phyloP scores from a whole-genome alignment of 2,329 filamentous ascomycete genomes.

The Calonectria crousiana region DNA sequence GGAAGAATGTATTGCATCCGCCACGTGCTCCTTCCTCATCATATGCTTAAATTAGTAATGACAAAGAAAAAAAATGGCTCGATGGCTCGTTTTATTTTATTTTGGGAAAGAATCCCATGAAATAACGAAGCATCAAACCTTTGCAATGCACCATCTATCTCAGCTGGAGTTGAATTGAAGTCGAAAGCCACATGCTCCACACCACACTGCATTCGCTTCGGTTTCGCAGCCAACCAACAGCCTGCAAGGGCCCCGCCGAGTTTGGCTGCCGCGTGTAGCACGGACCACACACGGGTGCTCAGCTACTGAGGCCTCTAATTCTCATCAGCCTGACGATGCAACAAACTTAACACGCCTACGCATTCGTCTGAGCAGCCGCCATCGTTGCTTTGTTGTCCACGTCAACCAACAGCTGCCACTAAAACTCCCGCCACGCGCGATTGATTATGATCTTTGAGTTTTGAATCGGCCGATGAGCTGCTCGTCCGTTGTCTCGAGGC shows the following conservation, averaged over 20 bases:
- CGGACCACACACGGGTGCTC: conserved; percentile 19
- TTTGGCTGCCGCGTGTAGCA: neutral
- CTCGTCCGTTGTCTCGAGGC: conserved; percentile 45
- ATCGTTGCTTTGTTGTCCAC: conserved; percentile 23
- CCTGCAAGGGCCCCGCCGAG: neutral
- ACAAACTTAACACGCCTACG: conserved; percentile 40
- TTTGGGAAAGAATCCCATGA: neutral
- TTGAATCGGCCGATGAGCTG: conserved; percentile 45
- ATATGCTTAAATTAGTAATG: neutral
- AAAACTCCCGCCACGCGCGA: conserved; percentile 21
- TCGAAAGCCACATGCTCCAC: neutral
- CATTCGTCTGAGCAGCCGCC: conserved; percentile 26
- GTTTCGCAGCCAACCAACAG: conserved; percentile 12
- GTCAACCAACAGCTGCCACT: neutral
- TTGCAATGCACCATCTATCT: neutral
- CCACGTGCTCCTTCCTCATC: neutral
- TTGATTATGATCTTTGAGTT: conserved; percentile 43
- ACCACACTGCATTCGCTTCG: neutral
- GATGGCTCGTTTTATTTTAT: no score
- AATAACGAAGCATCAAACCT: neutral
- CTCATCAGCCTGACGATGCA: conserved; percentile 35
- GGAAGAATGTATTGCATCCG: neutral
- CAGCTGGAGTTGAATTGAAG: neutral
- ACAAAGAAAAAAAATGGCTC: neutral
- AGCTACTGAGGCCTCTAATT: conserved; percentile 26